Base-by-base conservation (phyloP, 768 basidiomycete genomes). In the Lactifluus piperatus region DNA sequence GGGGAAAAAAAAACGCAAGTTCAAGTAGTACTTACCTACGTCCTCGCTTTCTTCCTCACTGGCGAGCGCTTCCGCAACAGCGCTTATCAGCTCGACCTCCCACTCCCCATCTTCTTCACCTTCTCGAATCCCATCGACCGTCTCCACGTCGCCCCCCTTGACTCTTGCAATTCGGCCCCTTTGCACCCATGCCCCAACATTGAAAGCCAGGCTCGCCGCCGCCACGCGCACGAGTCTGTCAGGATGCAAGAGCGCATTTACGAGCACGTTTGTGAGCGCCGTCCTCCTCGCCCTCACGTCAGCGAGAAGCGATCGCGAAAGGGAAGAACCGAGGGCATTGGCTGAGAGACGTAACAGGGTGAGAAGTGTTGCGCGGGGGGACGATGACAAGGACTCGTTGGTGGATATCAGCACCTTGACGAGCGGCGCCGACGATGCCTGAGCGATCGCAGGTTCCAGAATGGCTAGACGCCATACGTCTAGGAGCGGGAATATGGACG, bases 401-500 rank as follows among this genome's bases (percentile, higher is more conserved):
- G 75, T 68, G 3, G 70, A 65, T 2, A 57, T 58, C 18, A 71
- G 65, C 16, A 78, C 77, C 62, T 79, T 79, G 26, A 73, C 70
- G 30, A 87, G 66, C 53, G 87, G 72, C 5, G 73, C 24, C 8
- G 67, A 64, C 13, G 86, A 69, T 0, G 80, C 79, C 22, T 44
- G 43, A 2, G 60, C 60, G 5, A 62, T 57, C 5, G 34, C 16
- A 5, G 78, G 74, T 68, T 91, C 85, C 22, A 94, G 79, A 18
- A 90, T 69, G 0, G 85, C 86, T 10, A 94, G 76, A 1, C 91
- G 78, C 86, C 91, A 89, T 63, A 94, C 75, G 67, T 95, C 93
- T 11, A 84, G 79, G 5, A 94, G 68, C 0, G 93, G 92, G 74
- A 94, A 95, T 30, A 91, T 75, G 39, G 81, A 74, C 9, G 77